Percentiles rank a stretch among this genome's conserved stretches.
Conservation (phyloP, 2,329 filamentous ascomycete species). For the Fusarium sp. region DNA sequence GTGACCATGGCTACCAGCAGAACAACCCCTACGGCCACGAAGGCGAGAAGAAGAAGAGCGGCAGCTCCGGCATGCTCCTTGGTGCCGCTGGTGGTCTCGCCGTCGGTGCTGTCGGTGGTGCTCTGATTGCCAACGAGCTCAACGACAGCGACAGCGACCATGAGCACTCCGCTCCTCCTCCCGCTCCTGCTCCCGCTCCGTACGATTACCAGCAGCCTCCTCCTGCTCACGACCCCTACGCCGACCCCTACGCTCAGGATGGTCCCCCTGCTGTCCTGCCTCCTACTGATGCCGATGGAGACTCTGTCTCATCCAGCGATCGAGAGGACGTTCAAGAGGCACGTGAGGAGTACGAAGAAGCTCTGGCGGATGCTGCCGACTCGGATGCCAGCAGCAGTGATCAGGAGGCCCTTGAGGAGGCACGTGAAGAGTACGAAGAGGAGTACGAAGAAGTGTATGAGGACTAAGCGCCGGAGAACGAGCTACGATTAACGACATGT, state of each 20-base stretch:
- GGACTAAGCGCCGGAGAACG: conserved; percentile 36
- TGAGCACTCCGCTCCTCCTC: conserved; percentile 37
- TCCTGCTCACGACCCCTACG: conserved; percentile 39
- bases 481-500: conserved; percentile 44
- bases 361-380: conserved; percentile 56
- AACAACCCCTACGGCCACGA: conserved; percentile 40
- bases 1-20: conserved; percentile 16
- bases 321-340: conserved; percentile 60
- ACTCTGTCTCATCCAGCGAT: conserved; percentile 60
- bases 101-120: conserved; percentile 70
- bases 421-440: conserved; percentile 64
- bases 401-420: conserved; percentile 67
- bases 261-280: conserved; percentile 56
- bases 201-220: conserved; percentile 38
- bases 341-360: conserved; percentile 61
- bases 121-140: conserved; percentile 69
- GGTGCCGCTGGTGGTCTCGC: conserved; percentile 73
- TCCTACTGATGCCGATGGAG: conserved; percentile 58
- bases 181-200: conserved; percentile 12
- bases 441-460: conserved; percentile 49
- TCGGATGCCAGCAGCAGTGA: conserved; percentile 67
- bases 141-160: conserved; percentile 47
- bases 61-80: conserved; percentile 69
- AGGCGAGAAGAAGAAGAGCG: conserved; percentile 56
- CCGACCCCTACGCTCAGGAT: conserved; percentile 38